Evolutionary conservation across 192 early-diverging fungal genomes (phyloP).

Genomic region (Rhizoclosmatium globosum): DNA sequence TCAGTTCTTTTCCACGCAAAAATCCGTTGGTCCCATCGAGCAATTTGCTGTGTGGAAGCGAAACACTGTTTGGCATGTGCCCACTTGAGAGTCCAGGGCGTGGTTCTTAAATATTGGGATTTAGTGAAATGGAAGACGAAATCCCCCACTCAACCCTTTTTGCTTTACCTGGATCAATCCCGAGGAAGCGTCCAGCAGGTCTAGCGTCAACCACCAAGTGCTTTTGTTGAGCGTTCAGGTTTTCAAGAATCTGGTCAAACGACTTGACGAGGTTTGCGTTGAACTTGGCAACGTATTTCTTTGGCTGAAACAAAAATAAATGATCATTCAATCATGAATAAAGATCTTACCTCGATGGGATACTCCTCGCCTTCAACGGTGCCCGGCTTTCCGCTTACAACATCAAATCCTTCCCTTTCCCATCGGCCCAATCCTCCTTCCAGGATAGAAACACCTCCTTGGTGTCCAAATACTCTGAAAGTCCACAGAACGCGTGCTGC

Average conservation of each 20-base stretch:
- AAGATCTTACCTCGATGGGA: conserved; percentile 32
- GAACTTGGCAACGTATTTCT: conserved; percentile 20
- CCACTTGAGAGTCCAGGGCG: conserved; percentile 33
- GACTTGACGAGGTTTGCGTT: conserved; percentile 30
- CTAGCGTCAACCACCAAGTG: conserved; percentile 32
- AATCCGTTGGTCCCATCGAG: background rate
- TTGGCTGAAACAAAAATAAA: conserved; percentile 24
- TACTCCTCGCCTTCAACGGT: conserved; percentile 37
- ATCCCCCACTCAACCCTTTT: no score
- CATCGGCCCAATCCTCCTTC: conserved; percentile 91
- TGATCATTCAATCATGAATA: background rate
- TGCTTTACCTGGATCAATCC: conserved; percentile 25
- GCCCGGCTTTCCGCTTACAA: conserved; percentile 43
- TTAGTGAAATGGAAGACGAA: no score
- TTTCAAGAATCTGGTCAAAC: conserved; percentile 22
- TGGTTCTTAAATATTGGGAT: conserved; percentile 10
- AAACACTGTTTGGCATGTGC: conserved; percentile 35
- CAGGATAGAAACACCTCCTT: conserved; percentile 80
- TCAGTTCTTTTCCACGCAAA: conserved; percentile 14
- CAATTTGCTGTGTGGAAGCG: background rate
- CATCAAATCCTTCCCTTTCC: conserved; percentile 62
- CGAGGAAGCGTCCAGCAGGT: conserved; percentile 29
- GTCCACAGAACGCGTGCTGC: conserved; percentile 93
- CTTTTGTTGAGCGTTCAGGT: conserved; percentile 3
- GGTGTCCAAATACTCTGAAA: conserved; percentile 91